Percentiles rank a stretch among this genome's conserved stretches.
Evolutionary conservation across 2,329 filamentous ascomycete species (phyloP).

Genomic region (Diplodia scrobiculata): DNA sequence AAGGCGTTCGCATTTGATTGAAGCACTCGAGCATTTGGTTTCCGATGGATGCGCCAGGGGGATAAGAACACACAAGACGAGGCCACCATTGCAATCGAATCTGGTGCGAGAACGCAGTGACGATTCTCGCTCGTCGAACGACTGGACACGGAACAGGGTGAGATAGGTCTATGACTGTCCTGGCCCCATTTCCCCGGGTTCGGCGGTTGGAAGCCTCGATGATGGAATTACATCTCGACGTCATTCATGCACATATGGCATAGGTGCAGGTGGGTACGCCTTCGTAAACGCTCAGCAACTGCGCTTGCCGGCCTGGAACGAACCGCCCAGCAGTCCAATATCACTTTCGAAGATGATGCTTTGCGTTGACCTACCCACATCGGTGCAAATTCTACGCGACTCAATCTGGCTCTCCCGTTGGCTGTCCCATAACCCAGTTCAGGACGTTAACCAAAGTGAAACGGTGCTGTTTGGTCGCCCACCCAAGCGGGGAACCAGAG

Average conservation of each 20-base stretch:
- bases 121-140: neutral
- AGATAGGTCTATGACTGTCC: neutral
- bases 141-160: neutral
- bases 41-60: neutral
- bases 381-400: neutral
- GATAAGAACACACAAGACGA: neutral
- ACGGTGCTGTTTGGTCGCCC: conserved; percentile 15
- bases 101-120: neutral
- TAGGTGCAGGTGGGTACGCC: neutral
- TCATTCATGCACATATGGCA: neutral
- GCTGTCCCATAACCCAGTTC: too few relatives aligned
- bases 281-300: neutral
- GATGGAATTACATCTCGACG: neutral
- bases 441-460: neutral
- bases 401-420: too few relatives aligned
- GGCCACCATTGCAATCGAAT: neutral
- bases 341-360: neutral
- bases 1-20: conserved; percentile 50
- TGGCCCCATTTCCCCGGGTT: neutral
- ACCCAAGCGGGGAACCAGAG: neutral
- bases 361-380: neutral
- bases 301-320: neutral
- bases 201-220: neutral
- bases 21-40: neutral
- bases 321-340: neutral